Evolutionary conservation across 108 stramenopile genomes (phyloP).

Genomic region (Skeletonema grethae): DNA sequence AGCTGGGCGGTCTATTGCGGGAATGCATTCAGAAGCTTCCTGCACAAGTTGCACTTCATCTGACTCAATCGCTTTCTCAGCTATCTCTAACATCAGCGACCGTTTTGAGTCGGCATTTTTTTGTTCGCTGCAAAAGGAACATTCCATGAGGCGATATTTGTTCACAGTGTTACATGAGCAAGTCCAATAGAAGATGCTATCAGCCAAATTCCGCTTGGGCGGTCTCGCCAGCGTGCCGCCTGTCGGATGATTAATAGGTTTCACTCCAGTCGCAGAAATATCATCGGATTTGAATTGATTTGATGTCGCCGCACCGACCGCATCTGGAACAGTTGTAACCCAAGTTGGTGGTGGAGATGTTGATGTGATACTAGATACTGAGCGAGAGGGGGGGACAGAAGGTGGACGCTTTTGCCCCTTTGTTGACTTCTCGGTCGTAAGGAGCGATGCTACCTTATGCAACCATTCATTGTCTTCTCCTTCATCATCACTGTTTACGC

Average conservation of each 20-base stretch:
- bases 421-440: conserved; percentile 23
- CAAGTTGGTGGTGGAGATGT: conserved; percentile 1
- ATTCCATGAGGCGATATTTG: neutral
- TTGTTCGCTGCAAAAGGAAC: conserved; percentile 16
- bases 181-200: conserved; percentile 40
- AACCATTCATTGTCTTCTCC: conserved; percentile 40
- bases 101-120: conserved; percentile 10
- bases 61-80: conserved; percentile 8
- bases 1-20: conserved; percentile 12
- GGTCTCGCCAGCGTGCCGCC: neutral
- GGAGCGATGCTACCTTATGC: conserved; percentile 35
- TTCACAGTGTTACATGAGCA: conserved; percentile 32
- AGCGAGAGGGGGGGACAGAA: neutral
- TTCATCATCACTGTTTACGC: neutral
- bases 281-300: conserved; percentile 19
- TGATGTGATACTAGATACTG: conserved; percentile 24
- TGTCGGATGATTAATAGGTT: neutral
- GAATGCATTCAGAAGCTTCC: conserved; percentile 20
- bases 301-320: conserved; percentile 20
- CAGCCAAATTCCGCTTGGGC: conserved; percentile 4
- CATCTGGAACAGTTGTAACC: neutral
- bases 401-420: conserved; percentile 9
- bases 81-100: conserved; percentile 29
- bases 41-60: conserved; percentile 21
- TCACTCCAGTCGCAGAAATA: neutral